phyloP scores from a whole-genome alignment of 2,329 filamentous ascomycete species.

The Beauveria scarabaeidicola region DNA sequence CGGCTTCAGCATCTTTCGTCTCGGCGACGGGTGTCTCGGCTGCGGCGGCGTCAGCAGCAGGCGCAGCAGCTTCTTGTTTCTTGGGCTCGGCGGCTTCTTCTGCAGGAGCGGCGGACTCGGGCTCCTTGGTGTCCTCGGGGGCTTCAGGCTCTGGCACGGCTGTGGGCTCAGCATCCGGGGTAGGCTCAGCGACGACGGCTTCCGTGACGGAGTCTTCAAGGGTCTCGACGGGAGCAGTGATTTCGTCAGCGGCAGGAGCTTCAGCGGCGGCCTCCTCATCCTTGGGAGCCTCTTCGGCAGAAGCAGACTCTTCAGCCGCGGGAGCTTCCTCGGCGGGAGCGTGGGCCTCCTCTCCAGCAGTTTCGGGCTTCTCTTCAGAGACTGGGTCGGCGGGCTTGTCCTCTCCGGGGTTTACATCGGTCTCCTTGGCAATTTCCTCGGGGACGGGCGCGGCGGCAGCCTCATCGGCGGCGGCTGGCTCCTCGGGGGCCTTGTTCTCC shows the following conservation, averaged over 20 bases:
- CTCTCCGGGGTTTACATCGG: background rate
- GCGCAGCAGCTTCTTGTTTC: background rate
- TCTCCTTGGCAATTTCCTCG: background rate
- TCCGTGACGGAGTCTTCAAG: background rate
- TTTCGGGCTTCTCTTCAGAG: background rate
- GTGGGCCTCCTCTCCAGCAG: background rate
- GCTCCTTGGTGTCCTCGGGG: background rate
- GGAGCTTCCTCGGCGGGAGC: background rate
- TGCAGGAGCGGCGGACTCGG: background rate
- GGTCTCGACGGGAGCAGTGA: background rate
- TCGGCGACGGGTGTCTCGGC: background rate
- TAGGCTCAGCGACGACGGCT: background rate
- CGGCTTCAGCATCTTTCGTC: background rate
- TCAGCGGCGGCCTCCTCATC: constrained; percentile 7
- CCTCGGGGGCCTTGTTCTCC: background rate
- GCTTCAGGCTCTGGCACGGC: background rate
- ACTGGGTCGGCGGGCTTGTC: background rate
- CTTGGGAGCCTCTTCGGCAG: constrained; percentile 4
- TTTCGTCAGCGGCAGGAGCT: background rate
- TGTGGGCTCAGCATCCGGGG: background rate
- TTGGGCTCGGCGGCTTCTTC: background rate
- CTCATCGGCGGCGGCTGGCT: background rate
- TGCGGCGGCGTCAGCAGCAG: background rate
- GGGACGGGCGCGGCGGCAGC: background rate
- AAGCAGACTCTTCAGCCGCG: constrained; percentile 3